Evolutionary conservation across 345 rosid species (phyloP).

Genomic region (Citrus hindsii): DNA sequence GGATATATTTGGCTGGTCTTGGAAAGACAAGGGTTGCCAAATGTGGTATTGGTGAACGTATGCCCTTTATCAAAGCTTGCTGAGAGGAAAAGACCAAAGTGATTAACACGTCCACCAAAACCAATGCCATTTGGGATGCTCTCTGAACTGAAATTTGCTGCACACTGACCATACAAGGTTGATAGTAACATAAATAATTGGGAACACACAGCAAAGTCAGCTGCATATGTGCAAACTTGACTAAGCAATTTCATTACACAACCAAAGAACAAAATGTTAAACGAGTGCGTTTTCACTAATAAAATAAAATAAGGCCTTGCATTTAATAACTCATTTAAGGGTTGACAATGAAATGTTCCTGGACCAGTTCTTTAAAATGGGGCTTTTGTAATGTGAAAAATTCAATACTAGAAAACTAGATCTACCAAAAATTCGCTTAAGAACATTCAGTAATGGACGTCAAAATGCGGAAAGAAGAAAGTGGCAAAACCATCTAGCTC

Average conservation of each 20-base stretch:
- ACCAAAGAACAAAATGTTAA: neutral
- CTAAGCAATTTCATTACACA: neutral
- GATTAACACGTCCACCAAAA: constrained; percentile 73
- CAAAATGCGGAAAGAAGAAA: no score
- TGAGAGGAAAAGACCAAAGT: constrained; percentile 75
- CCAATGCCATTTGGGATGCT: constrained; percentile 93
- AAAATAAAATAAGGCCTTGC: no score
- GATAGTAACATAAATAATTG: neutral
- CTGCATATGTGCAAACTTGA: neutral
- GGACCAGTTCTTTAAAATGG: no score
- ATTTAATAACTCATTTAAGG: no score
- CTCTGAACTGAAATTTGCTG: constrained; percentile 79
- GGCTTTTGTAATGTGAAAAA: no score
- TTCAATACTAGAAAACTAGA: no score
- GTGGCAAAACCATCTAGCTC: no score
- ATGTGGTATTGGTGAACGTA: constrained; percentile 67
- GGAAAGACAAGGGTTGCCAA: constrained; percentile 77
- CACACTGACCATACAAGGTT: constrained; percentile 55
- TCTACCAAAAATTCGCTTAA: no score
- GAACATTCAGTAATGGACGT: no score
- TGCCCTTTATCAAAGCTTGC: constrained; percentile 82
- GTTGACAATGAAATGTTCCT: no score
- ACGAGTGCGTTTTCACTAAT: neutral
- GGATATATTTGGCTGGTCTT: constrained; percentile 47
- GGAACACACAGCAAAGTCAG: neutral